phyloP scores from a whole-genome alignment of 495 filamentous ascomycete species.

The Peziza echinospora region DNA sequence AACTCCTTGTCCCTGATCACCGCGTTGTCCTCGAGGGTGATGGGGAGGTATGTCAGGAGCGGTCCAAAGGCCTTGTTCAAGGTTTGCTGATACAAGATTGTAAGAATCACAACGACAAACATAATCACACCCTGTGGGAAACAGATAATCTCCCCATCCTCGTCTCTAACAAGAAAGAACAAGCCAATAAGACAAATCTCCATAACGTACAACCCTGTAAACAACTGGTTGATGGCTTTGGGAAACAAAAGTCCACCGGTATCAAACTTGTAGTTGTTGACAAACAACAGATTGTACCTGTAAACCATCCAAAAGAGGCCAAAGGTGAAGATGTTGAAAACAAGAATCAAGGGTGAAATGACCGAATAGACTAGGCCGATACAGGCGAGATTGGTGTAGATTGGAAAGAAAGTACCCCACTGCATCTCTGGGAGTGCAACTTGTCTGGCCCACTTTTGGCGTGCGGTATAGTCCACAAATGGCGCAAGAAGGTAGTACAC shows the following conservation, averaged over 20 bases:
- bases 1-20: conserved; percentile 77
- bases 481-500: conserved; percentile 63
- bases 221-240: conserved; percentile 83
- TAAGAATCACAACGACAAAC: conserved; percentile 50
- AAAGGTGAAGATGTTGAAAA: conserved; percentile 92
- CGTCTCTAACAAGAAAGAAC: conserved; percentile 64
- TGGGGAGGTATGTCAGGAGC: conserved; percentile 71
- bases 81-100: conserved; percentile 57
- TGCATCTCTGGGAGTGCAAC: conserved; percentile 54
- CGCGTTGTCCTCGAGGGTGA: conserved; percentile 89
- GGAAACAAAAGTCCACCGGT: conserved; percentile 89
- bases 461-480: conserved; percentile 64
- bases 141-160: conserved; percentile 36
- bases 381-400: conserved; percentile 86
- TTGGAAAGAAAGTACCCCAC: conserved; percentile 88
- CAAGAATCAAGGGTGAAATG: conserved; percentile 68
- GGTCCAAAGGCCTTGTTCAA: conserved; percentile 74
- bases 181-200: conserved; percentile 76
- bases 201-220: conserved; percentile 87
- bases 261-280: conserved; percentile 74
- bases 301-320: conserved; percentile 88
- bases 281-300: conserved; percentile 90
- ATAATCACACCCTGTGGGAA: conserved; percentile 75
- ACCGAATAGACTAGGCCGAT: conserved; percentile 87
- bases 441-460: conserved; percentile 73